Percentiles rank a stretch among this genome's conserved stretches.
Conservation (phyloP, 768 basidiomycete genomes). For the Kwoniella dejecticola region DNA sequence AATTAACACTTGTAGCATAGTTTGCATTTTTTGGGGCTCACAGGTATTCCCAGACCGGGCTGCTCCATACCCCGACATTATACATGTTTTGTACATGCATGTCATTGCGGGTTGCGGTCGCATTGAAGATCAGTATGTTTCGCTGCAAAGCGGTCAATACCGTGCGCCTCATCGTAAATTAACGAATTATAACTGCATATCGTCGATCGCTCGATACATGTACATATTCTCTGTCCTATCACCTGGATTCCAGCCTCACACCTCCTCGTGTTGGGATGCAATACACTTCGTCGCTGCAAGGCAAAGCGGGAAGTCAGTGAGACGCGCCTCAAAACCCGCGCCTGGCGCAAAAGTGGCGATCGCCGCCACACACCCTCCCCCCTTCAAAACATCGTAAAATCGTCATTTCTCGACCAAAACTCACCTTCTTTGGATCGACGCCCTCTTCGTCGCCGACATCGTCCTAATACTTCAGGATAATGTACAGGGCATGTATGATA, state of each 20-base stretch:
- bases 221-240: not conserved
- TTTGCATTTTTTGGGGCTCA: not conserved
- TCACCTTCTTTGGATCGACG: not conserved
- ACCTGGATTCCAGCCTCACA: no score
- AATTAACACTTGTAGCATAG: conserved; percentile 5
- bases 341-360: no score
- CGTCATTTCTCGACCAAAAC: not conserved
- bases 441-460: not conserved
- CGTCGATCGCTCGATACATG: not conserved
- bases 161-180: no score
- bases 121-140: no score
- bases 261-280: no score
- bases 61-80: not conserved
- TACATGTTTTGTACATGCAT: not conserved
- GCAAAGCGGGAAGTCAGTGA: no score
- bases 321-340: no score
- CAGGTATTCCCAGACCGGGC: not conserved
- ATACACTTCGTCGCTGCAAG: conserved; percentile 1
- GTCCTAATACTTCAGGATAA: conserved; percentile 42
- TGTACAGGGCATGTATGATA: conserved; percentile 49
- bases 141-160: no score
- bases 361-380: no score
- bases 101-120: not conserved
- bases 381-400: not conserved
- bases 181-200: conserved; percentile 2